Base-by-base conservation (phyloP, 495 filamentous ascomycete genomes). In the Aspergillus ellipticus region DNA sequence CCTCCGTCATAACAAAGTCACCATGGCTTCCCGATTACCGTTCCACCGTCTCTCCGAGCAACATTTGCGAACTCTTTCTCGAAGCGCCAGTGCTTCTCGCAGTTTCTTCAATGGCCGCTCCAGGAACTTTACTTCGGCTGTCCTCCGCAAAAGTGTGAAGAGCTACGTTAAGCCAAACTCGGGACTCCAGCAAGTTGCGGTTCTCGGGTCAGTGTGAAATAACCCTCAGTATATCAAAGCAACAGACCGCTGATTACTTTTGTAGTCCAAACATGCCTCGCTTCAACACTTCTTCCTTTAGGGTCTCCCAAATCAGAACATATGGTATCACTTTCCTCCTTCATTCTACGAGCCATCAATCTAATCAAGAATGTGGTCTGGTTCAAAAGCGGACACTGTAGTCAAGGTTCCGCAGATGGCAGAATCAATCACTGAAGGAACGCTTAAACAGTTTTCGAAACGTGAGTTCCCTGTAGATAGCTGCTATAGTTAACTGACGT, bases 331-430 rank as follows among this genome's bases (percentile, higher is more conserved):
- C 3, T 10, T 16, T 24, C 16, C 19, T n/a, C 35, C 26, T 21
- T 31, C 45, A 21, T 42, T 57, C 46, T 39, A 39, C 13, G 35
- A n/a, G n/a, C 11, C 35, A n/a, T 39, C 35, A n/a, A 8, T 39
- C 35, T 39, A 39, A 39, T 39, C 11, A 39, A n/a, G 35, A n/a
- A 8, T 39, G 13, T 39, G 5, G 13, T 39, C 13, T n/a, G 3
- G 24, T 39, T 39, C 10, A 13, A 51, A 15, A 82, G 92, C 90
- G 67, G 90, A 95, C 56, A 85, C 79, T 53, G 74, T 92, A 48
- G 85, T 98, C 70, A 94, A 97, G 75, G 95, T 97, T 63, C 95
- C 94, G 16, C 81, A 92, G 64, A 99, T 99, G 94, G 94, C 94
- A 52, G 94, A 99, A 71, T 99, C 95, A 13, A 97, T 99, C 68